These are phyloP conservation scores for Linaria vulgaris DNA, from an alignment of 257 asterid species.

Conservation along the genomic window DNA sequence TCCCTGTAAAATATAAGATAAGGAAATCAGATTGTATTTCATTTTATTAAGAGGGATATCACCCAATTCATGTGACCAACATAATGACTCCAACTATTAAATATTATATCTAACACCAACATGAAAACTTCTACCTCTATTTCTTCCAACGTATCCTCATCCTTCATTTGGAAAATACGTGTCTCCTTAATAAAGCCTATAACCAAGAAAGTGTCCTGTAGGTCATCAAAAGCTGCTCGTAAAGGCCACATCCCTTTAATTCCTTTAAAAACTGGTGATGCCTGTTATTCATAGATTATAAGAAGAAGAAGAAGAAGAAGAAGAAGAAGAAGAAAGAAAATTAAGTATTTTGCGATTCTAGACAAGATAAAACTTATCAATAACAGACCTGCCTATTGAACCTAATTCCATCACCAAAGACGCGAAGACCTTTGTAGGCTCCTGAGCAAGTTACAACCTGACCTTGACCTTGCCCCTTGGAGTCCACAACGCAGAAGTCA, in stretches of 20 bases:
- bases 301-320: too few relatives aligned
- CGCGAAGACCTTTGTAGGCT: constrained; percentile 83
- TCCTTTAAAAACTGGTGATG: constrained; percentile 94
- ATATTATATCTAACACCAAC: too few relatives aligned
- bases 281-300: constrained; percentile 42
- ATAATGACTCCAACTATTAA: too few relatives aligned
- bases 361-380: constrained; percentile 7
- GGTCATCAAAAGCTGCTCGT: constrained; percentile 83
- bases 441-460: constrained; percentile 99
- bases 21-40: too few relatives aligned
- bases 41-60: too few relatives aligned
- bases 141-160: constrained; percentile 89
- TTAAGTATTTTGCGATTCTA: not conserved
- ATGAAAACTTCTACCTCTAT: constrained; percentile 91
- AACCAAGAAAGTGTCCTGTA: constrained; percentile 80
- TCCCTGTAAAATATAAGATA: too few relatives aligned
- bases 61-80: too few relatives aligned
- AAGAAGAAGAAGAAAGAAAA: not conserved
- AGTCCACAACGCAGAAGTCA: constrained; percentile 90
- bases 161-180: constrained; percentile 89
- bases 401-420: constrained; percentile 89
- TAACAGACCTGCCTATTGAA: constrained; percentile 75
- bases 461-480: constrained; percentile 97
- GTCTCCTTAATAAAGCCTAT: constrained; percentile 94
- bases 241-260: constrained; percentile 97